Base-by-base conservation (phyloP, 495 filamentous ascomycete genomes). In the Neurospora pannonica region DNA sequence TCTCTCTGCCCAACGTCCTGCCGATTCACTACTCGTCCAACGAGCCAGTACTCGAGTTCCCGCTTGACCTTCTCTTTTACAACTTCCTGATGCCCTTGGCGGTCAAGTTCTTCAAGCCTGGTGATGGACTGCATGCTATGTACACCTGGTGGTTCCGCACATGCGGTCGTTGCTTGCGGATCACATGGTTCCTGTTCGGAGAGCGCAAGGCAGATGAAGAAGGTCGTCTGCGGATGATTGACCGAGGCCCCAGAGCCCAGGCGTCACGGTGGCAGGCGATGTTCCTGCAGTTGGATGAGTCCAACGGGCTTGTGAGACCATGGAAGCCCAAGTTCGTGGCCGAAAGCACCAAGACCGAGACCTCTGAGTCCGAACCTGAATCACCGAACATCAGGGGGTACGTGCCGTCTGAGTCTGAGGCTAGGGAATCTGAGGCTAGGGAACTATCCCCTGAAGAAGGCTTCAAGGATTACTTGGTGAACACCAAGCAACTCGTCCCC, bases 71-170 rank as follows among this genome's bases (percentile, higher is more conserved):
- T 0, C 85, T 99, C 28, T 95, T 98, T 81, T 99, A 97, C 85
- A 98, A 98, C 81, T 97, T 97, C 80, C 81, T 97, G 72, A 93
- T 97, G 88, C 96, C 96, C 1, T 79, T 96, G 42, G 91, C 93
- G 6, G 88, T 97, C 71, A 90, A 88, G 75, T 90, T 92, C 76
- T 90, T 96, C 83, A 92, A 91, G 79, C 97, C 96, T 4, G 92
- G 93, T 37, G 91, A 96, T 77, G 91, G 88, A 4, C 83, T 99
- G 9, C 92, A 97, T 75, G 86, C 86, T 38, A 89, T 97, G 84
- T 99, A 97, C 79, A 90, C 88, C 54, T 98, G 96, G 96, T 98
- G 95, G 95, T 97, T 99, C 82, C 91, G 91, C 75, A 89, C 88
- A 76, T 98, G 95, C 79, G 95, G 95, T 2, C 87, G 93, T 28